These are phyloP conservation scores for Phytophthora crassamura DNA, from an alignment of 352 stramenopile species.

Conservation along the genomic window DNA sequence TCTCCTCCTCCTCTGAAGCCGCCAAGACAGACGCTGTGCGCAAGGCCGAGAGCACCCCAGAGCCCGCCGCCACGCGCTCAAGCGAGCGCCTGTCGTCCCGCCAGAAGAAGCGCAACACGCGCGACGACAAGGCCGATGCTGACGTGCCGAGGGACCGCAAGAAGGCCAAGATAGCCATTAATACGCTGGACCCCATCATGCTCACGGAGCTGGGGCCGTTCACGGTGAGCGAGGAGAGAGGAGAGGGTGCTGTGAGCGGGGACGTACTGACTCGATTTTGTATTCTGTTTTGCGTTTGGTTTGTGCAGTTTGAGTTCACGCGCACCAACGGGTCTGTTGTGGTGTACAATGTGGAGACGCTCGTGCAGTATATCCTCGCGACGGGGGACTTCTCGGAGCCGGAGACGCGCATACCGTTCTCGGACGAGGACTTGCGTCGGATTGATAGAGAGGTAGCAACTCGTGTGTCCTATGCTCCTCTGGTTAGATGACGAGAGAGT, in stretches of 20 bases:
- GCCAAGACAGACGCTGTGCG: slow-evolving; percentile 25
- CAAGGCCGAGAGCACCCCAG: slow-evolving; percentile 23
- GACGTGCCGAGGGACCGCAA: slow-evolving; percentile 41
- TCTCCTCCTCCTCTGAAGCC: background rate
- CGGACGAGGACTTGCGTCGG: slow-evolving; percentile 75
- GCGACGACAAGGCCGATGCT: slow-evolving; percentile 24
- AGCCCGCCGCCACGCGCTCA: slow-evolving; percentile 40
- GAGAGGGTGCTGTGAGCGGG: background rate
- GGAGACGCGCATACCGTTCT: slow-evolving; percentile 88
- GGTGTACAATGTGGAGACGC: slow-evolving; percentile 86
- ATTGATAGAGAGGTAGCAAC: slow-evolving; percentile 74
- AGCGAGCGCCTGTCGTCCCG: slow-evolving; percentile 60
- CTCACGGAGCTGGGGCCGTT: slow-evolving; percentile 75
- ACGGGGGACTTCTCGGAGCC: slow-evolving; percentile 91
- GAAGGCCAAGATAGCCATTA: slow-evolving; percentile 69
- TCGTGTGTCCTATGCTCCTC: slow-evolving; percentile 28
- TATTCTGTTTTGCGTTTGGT: slow-evolving; percentile 5
- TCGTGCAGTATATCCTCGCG: slow-evolving; percentile 89
- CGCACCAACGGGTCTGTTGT: slow-evolving; percentile 85
- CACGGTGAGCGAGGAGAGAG: slow-evolving; percentile 52
- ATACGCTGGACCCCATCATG: slow-evolving; percentile 91
- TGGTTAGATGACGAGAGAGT: slow-evolving; percentile 39
- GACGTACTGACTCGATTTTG: slow-evolving; percentile 26
- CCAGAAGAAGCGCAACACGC: slow-evolving; percentile 62
- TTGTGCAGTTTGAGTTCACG: slow-evolving; percentile 80